Percentiles rank a stretch among this genome's conserved stretches.
These are phyloP conservation scores for Vicia sativa DNA, from an alignment of 306 rosid species.

Conservation along the genomic window DNA sequence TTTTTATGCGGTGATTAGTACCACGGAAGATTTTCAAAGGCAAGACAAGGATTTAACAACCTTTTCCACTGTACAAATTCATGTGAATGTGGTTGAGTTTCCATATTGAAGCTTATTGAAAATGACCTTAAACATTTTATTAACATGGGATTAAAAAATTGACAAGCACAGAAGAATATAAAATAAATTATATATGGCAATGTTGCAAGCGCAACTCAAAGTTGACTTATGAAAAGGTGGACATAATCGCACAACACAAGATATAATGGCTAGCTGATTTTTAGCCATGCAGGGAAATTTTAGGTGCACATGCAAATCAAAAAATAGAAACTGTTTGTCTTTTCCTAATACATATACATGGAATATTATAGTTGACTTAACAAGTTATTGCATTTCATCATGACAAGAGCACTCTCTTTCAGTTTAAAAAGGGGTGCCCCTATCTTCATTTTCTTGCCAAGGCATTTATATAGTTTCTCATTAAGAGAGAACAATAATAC, in stretches of 20 bases:
- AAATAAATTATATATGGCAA: conserved; percentile 29
- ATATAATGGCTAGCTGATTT: conserved; percentile 42
- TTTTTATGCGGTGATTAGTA: conserved; percentile 55
- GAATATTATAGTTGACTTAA: conserved; percentile 68
- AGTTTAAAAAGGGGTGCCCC: conserved; percentile 46
- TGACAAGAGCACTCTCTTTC: conserved; percentile 40
- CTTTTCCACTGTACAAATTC: conserved; percentile 45
- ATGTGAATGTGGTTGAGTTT: conserved; percentile 28
- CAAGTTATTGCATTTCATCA: conserved; percentile 60
- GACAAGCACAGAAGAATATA: conserved; percentile 30
- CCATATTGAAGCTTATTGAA: conserved; percentile 9
- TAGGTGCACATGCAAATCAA: conserved; percentile 53
- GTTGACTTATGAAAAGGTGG: conserved; percentile 49
- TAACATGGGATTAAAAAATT: conserved; percentile 29
- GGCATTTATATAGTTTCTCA: conserved; percentile 27
- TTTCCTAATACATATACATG: conserved; percentile 38
- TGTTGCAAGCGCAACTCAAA: conserved; percentile 31
- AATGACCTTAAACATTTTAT: conserved; percentile 23
- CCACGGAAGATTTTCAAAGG: conserved; percentile 58
- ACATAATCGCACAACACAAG: conserved; percentile 38
- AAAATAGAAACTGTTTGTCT: conserved; percentile 11
- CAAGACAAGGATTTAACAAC: conserved; percentile 37
- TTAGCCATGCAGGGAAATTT: conserved; percentile 66
- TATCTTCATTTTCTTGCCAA: conserved; percentile 39
- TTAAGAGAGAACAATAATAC: conserved; percentile 16